Evolutionary conservation across 164 flowering plant genomes (phyloP).

Genomic region (Santalum album): DNA sequence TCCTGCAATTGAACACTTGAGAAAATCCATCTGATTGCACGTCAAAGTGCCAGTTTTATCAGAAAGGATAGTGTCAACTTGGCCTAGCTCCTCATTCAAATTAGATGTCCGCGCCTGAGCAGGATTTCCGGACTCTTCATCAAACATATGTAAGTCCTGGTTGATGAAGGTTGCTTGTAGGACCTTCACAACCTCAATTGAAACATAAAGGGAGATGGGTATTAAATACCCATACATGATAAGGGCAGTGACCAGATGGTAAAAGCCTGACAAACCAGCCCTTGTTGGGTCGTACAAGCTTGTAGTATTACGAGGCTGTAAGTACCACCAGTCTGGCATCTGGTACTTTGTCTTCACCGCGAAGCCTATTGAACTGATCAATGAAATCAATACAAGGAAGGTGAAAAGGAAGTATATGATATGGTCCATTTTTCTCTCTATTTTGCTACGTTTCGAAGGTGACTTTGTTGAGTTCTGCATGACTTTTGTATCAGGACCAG

Average conservation of each 20-base stretch:
- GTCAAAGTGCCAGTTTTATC: conserved; percentile 96
- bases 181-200: conserved; percentile 87
- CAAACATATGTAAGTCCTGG: conserved; percentile 75
- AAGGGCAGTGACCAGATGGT: conserved; percentile 78
- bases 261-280: conserved; percentile 40
- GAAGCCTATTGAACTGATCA: conserved; percentile 72
- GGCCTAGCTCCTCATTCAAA: conserved; percentile 95
- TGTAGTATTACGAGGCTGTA: conserved; percentile 33
- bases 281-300: conserved; percentile 37
- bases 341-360: conserved; percentile 44
- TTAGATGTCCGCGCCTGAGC: conserved; percentile 86
- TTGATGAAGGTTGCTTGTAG: conserved; percentile 80
- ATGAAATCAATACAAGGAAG: conserved; percentile 57
- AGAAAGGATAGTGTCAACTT: conserved; percentile 84
- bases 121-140: conserved; percentile 66
- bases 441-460: conserved; percentile 82
- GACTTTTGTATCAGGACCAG: conserved; percentile 83
- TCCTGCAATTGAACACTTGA: conserved; percentile 92
- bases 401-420: conserved; percentile 69
- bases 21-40: conserved; percentile 95
- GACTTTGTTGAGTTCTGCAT: conserved; percentile 85
- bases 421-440: conserved; percentile 73
- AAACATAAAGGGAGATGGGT: conserved; percentile 89
- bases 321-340: conserved; percentile 74
- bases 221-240: conserved; percentile 82